Evolutionary conservation across 805 yeast species (phyloP), one percentile per base, ranked within the genome.

Genomic region (Scheffersomyces amazonensis): DNA sequence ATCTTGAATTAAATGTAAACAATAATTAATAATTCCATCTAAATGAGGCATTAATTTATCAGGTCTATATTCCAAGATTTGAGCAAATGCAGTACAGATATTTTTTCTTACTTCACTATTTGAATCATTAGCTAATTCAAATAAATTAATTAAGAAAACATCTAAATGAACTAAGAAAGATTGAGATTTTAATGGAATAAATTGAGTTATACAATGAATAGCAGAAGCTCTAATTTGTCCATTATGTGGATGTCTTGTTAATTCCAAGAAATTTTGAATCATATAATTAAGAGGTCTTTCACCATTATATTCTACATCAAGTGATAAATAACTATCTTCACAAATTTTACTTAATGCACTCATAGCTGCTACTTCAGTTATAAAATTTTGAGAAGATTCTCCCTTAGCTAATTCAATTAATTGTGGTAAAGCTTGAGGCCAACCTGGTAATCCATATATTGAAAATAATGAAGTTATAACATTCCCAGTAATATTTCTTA

Each of bases 401-500:
- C 29, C 16, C 29, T 73, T 70, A 4, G 85, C 75, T 54, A 89
- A 62, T 36, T 75, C 76, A 47, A 90, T 60, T 34, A 91, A 66
- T 46, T 77, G 81, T 2, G 84, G 80, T n/a, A 91, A 62, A 20
- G 83, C 69, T 31, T 71, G 75, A 2, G 93, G 89, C 96, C 96
- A 87, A 19, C 70, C 67, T 18, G 70, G 64, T 31, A 85, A 69
- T 1, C 96, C 95, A 31, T 76, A 72, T 8, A 78, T 69, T 2
- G 84, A 71, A 48, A 89, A 84, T 21, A 93, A 62, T 0, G 96
- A 75, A 2, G 97, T 86, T 36, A 91, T 80, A 35, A 89, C 96
- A 53, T 83, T 89, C 28, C 97, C 96, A 5, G 96, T 83, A 43
- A 91, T 87, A 54, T 86, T 88, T 43, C 96, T 75, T 20, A 91